Conservation (phyloP, 306 rosid genomes). For the Lathyrus sativus region DNA sequence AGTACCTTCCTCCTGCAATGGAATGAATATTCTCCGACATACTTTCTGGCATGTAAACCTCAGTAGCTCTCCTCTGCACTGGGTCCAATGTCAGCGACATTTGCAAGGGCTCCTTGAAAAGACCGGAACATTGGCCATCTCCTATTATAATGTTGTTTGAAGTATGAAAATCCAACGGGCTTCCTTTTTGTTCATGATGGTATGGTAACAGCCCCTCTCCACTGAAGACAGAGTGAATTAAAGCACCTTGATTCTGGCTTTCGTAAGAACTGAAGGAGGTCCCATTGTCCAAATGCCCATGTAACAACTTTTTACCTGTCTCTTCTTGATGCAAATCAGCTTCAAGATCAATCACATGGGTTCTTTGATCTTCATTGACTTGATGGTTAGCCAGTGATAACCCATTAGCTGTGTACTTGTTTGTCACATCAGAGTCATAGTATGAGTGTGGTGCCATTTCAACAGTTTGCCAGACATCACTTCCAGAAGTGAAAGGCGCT, state of each 20-base stretch:
- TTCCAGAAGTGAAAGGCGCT: constrained; percentile 49
- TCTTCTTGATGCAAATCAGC: constrained; percentile 58
- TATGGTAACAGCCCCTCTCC: constrained; percentile 63
- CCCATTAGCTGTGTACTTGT: constrained; percentile 50
- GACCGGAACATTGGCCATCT: constrained; percentile 60
- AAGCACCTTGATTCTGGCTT: constrained; percentile 68
- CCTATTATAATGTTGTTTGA: constrained; percentile 54
- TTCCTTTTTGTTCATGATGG: constrained; percentile 63
- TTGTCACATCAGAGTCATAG: constrained; percentile 65
- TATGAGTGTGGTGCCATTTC: constrained; percentile 60
- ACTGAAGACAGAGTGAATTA: constrained; percentile 73
- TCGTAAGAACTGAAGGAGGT: constrained; percentile 66
- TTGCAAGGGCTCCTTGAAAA: constrained; percentile 67
- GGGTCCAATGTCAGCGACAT: constrained; percentile 63
- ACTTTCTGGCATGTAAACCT: constrained; percentile 57
- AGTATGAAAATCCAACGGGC: constrained; percentile 57
- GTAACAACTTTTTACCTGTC: constrained; percentile 51
- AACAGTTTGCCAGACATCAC: constrained; percentile 65
- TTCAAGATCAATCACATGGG: constrained; percentile 58
- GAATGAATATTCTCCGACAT: constrained; percentile 57
- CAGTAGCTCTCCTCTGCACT: constrained; percentile 57
- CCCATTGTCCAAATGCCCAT: constrained; percentile 50
- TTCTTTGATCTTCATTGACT: constrained; percentile 47
- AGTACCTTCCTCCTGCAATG: constrained; percentile 65
- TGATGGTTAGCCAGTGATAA: constrained; percentile 56